phyloP scores from a whole-genome alignment of 1,284 basidiomycete genomes.

The Puccinia novopanici region DNA sequence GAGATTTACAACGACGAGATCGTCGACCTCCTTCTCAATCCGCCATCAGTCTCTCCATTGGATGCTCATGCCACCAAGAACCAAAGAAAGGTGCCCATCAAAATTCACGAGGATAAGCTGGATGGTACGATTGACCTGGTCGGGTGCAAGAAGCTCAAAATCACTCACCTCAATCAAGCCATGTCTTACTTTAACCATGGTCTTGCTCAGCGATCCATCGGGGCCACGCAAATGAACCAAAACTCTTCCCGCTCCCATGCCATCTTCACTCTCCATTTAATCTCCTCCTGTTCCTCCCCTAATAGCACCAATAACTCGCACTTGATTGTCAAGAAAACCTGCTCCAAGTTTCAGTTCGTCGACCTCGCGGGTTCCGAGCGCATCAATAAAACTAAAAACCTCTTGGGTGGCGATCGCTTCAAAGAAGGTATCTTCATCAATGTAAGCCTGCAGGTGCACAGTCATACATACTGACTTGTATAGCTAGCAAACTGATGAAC shows the following conservation, averaged over 20 bases:
- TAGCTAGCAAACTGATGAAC: too few species aligned
- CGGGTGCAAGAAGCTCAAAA: slow-evolving; percentile 5
- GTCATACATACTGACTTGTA: too few species aligned
- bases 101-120: slow-evolving; percentile 14
- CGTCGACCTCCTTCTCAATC: slow-evolving; percentile 16
- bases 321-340: neutral
- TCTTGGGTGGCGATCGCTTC: slow-evolving; percentile 40
- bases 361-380: slow-evolving; percentile 44
- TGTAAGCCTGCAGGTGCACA: too few species aligned
- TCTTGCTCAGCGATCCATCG: slow-evolving; percentile 13
- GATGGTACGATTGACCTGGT: slow-evolving; percentile 28
- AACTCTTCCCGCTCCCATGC: too few species aligned
- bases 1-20: slow-evolving; percentile 50
- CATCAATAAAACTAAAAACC: slow-evolving; percentile 27
- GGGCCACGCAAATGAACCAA: slow-evolving; percentile 26
- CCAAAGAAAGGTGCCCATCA: slow-evolving; percentile 6
- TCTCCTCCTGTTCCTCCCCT: neutral
- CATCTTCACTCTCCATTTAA: slow-evolving; percentile 29
- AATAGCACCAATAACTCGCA: too few species aligned
- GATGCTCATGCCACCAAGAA: neutral
- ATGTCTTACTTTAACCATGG: slow-evolving; percentile 23
- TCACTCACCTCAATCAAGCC: neutral
- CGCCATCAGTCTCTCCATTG: neutral
- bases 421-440: slow-evolving; percentile 48
- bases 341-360: slow-evolving; percentile 47